These are phyloP conservation scores for Cordyceps cateniannulata DNA, from an alignment of 2,329 filamentous ascomycete species.

Conservation along the genomic window DNA sequence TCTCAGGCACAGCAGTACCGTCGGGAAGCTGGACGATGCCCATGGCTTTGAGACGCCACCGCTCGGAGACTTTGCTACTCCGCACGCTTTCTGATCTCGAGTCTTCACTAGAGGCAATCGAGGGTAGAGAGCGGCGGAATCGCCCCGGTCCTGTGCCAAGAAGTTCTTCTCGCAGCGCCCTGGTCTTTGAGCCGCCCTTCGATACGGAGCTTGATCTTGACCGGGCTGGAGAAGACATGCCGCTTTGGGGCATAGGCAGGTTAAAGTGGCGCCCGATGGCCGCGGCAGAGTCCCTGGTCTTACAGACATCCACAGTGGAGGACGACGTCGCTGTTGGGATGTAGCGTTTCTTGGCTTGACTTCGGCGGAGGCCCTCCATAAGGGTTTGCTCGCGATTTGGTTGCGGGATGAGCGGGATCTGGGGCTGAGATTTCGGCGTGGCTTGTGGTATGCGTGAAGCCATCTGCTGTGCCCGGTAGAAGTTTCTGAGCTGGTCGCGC, in stretches of 20 bases:
- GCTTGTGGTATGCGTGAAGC: constrained; percentile 15
- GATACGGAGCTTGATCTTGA: constrained; percentile 16
- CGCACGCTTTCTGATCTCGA: constrained; percentile 21
- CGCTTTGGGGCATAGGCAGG: constrained; percentile 14
- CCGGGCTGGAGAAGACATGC: constrained; percentile 15
- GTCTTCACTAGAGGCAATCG: constrained; percentile 23
- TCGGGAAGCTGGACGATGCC: constrained; percentile 47
- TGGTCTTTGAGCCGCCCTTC: constrained; percentile 27
- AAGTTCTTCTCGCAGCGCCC: constrained; percentile 29
- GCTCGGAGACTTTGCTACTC: constrained; percentile 34
- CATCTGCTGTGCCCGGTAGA: constrained; percentile 33
- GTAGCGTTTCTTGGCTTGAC: constrained; percentile 1
- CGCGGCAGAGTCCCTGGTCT: constrained; percentile 14
- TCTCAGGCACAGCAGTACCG: constrained; percentile 47
- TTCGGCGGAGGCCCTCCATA: constrained; percentile 7
- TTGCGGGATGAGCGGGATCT: constrained; percentile 1
- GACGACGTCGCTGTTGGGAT: constrained; percentile 19
- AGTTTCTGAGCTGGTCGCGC: constrained; percentile 43
- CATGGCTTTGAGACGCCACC: constrained; percentile 43
- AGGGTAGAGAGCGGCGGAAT: constrained; percentile 36
- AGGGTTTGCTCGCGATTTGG: constrained; percentile 5
- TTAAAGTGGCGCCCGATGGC: constrained; percentile 16
- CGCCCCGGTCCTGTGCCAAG: constrained; percentile 22
- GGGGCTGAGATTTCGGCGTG: constrained; percentile 16
- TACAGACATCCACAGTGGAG: neutral